A percentile compares a stretch with the other conserved stretches of the same genome.
phyloP scores from a whole-genome alignment of 2,329 filamentous ascomycete genomes.

The Lachnellula suecica region DNA sequence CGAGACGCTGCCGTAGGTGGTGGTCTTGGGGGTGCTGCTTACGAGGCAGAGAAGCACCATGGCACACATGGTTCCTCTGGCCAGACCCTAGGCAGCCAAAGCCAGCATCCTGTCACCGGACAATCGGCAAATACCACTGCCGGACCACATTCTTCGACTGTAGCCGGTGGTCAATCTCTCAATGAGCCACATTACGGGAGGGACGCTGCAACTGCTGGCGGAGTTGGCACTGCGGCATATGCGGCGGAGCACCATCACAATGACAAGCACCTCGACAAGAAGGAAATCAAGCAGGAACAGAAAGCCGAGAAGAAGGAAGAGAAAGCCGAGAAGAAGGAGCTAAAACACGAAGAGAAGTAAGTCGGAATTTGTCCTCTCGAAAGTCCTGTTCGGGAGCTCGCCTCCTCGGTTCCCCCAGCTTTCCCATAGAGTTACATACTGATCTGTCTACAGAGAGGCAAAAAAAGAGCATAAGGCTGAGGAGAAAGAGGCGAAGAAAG shows the following conservation, averaged over 20 bases:
- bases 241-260: conserved; percentile 18
- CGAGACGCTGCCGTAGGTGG: conserved; percentile 12
- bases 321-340: conserved; percentile 2
- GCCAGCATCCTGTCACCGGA: conserved; percentile 10
- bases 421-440: too few species aligned
- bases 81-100: too few species aligned
- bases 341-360: conserved; percentile 2
- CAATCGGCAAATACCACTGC: conserved; percentile 30
- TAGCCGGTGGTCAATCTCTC: conserved; percentile 9
- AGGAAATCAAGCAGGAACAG: conserved; percentile 6
- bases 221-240: conserved; percentile 11
- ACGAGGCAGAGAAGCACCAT: conserved; percentile 8
- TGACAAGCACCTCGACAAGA: conserved; percentile 12
- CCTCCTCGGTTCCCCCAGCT: too few species aligned
- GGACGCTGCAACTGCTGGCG: conserved; percentile 15
- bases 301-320: conserved; percentile 10
- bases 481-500: conserved; percentile 12
- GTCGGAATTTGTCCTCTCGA: too few species aligned
- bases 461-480: conserved; percentile 14
- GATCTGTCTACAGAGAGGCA: neutral
- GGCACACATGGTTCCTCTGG: neutral
- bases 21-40: conserved; percentile 8
- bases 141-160: too few species aligned
- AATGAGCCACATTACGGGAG: conserved; percentile 17
- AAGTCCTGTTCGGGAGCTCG: too few species aligned